Percentiles rank a stretch among this genome's conserved stretches.
phyloP scores from a whole-genome alignment of 345 rosid genomes.

The Arabidopsis suecica region DNA sequence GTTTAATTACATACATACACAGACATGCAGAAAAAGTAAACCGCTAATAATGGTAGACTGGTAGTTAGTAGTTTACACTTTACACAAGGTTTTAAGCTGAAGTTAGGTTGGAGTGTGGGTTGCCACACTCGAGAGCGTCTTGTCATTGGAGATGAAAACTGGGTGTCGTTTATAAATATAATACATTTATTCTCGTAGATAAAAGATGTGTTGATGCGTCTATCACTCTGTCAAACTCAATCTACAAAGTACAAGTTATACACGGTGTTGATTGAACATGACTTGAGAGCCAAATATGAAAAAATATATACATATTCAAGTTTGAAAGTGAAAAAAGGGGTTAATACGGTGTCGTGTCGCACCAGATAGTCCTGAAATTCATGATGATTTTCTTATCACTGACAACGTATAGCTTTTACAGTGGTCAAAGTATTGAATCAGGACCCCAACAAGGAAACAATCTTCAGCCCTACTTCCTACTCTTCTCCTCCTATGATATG shows the following conservation, averaged over 20 bases:
- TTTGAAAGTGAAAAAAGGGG: slow-evolving; percentile 3
- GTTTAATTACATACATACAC: too few species aligned
- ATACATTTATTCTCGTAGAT: not conserved
- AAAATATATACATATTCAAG: not conserved
- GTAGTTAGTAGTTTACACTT: too few species aligned
- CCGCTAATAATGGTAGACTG: not conserved
- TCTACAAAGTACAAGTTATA: slow-evolving; percentile 25
- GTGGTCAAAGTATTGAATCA: slow-evolving; percentile 40
- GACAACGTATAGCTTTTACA: slow-evolving; percentile 26
- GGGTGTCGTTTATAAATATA: slow-evolving; percentile 24
- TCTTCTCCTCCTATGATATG: slow-evolving; percentile 21
- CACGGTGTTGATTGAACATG: slow-evolving; percentile 21
- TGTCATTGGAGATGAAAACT: slow-evolving; percentile 35
- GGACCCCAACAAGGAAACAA: slow-evolving; percentile 38
- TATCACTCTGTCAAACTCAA: slow-evolving; percentile 41
- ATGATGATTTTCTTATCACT: slow-evolving; percentile 32
- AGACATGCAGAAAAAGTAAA: not conserved
- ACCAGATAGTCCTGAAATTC: slow-evolving; percentile 37
- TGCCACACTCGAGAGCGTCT: slow-evolving; percentile 35
- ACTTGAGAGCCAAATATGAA: slow-evolving; percentile 26
- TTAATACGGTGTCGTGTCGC: slow-evolving; percentile 35
- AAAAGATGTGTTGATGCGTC: slow-evolving; percentile 38
- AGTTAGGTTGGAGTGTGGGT: slow-evolving; percentile 22
- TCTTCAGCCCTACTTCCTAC: slow-evolving; percentile 25
- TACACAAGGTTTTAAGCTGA: not conserved